Conservation (phyloP, 176 grass and related monocot genomes). For the barley (Hordeum vulgare) region DNA sequence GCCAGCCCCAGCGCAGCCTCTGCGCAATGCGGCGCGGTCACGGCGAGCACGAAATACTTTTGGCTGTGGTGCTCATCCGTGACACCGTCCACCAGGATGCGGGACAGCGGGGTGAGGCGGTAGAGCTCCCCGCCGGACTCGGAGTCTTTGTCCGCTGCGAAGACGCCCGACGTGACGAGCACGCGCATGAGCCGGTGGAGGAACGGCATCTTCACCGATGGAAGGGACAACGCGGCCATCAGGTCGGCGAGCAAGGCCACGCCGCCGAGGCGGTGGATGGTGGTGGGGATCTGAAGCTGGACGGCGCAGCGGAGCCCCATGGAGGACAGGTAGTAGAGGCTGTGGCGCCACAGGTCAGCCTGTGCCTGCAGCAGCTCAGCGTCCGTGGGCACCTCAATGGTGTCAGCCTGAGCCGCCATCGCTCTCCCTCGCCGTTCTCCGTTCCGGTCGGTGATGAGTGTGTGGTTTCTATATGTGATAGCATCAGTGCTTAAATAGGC, state of each 20-base stretch:
- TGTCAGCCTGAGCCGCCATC: neutral
- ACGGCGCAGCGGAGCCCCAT: neutral
- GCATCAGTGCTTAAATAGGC: neutral
- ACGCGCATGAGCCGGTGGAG: neutral
- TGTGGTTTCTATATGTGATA: neutral
- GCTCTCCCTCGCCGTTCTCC: neutral
- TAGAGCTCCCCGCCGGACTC: neutral
- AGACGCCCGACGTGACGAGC: neutral
- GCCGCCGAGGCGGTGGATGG: neutral
- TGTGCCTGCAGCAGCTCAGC: neutral
- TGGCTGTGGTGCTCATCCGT: conserved; percentile 1
- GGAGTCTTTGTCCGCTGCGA: neutral
- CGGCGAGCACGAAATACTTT: neutral
- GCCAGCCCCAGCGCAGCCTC: neutral
- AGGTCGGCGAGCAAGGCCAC: neutral
- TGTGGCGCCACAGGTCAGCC: neutral
- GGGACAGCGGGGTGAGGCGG: neutral
- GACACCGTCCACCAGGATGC: neutral
- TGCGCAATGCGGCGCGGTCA: neutral
- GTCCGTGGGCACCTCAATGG: neutral
- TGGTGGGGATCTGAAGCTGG: neutral
- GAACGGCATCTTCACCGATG: neutral
- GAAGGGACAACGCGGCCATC: neutral
- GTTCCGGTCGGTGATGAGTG: neutral
- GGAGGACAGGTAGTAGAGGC: neutral